These are phyloP conservation scores for Tricholoma furcatifolium DNA, from an alignment of 768 basidiomycete species.

Conservation along the genomic window DNA sequence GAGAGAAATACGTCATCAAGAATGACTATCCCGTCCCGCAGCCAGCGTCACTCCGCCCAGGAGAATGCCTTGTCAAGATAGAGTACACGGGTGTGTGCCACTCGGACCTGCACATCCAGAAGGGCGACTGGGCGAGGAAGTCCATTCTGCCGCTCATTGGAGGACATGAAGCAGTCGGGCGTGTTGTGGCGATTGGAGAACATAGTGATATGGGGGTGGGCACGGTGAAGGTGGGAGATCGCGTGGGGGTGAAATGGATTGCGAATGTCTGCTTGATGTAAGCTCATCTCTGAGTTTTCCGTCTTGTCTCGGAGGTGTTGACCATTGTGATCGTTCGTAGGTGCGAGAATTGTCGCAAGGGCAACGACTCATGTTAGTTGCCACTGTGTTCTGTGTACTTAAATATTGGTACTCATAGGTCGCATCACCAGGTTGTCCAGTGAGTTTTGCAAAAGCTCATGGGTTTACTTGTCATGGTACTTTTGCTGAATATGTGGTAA, in stretches of 20 bases:
- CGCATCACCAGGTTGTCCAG: conserved; percentile 44
- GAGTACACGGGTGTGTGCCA: conserved; percentile 67
- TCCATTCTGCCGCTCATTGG: conserved; percentile 59
- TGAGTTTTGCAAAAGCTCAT: conserved; percentile 39
- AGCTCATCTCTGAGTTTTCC: conserved; percentile 1
- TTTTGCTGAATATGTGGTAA: conserved; percentile 63
- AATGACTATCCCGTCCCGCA: conserved; percentile 56
- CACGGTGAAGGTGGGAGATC: conserved; percentile 66
- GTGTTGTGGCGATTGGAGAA: conserved; percentile 73
- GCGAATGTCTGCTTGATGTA: conserved; percentile 36
- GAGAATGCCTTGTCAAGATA: conserved; percentile 71
- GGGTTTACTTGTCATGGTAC: conserved; percentile 72
- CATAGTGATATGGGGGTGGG: conserved; percentile 35
- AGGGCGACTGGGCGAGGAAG: conserved; percentile 55
- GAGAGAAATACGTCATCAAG: conserved; percentile 29
- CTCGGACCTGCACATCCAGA: conserved; percentile 69
- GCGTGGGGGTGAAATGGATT: conserved; percentile 80
- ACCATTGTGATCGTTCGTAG: conserved; percentile 17
- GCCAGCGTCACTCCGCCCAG: conserved; percentile 52
- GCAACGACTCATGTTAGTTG: conserved; percentile 46
- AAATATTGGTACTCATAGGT: background rate
- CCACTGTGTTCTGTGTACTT: background rate
- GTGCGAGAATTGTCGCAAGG: conserved; percentile 73
- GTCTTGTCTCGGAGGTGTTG: background rate
- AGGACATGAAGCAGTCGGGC: conserved; percentile 81